These are phyloP conservation scores for Penicillium dipodomyicola DNA, from an alignment of 495 filamentous ascomycete genomes.

Conservation along the genomic window DNA sequence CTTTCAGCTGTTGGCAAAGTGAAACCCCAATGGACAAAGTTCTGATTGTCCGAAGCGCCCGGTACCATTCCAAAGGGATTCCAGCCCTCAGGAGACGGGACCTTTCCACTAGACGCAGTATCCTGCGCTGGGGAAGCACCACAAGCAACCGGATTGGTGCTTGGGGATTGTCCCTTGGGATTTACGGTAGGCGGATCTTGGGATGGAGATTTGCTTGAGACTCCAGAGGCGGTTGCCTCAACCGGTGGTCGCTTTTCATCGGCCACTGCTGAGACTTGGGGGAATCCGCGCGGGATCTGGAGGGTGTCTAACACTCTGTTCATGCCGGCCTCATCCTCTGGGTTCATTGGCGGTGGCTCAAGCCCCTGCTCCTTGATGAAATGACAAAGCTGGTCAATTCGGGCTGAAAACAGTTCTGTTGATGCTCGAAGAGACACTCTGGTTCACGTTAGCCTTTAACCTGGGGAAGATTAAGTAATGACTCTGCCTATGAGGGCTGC, in stretches of 20 bases:
- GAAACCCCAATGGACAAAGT: conserved; percentile 39
- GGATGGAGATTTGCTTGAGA: conserved; percentile 15
- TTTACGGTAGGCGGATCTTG: conserved; percentile 18
- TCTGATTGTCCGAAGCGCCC: conserved; percentile 25
- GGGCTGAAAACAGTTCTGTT: conserved; percentile 47
- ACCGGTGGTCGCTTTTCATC: conserved; percentile 2
- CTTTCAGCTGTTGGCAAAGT: conserved; percentile 45
- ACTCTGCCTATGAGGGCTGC: background rate
- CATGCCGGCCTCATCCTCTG: conserved; percentile 46
- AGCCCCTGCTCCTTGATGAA: conserved; percentile 47
- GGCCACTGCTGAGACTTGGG: conserved; percentile 10
- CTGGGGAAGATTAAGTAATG: background rate
- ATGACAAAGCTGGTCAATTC: conserved; percentile 47
- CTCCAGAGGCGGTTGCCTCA: background rate
- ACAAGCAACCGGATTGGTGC: conserved; percentile 7
- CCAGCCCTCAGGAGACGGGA: conserved; percentile 22
- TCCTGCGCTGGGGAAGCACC: conserved; percentile 19
- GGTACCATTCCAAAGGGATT: conserved; percentile 29
- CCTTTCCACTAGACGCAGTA: conserved; percentile 14
- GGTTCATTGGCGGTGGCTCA: conserved; percentile 41
- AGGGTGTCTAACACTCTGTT: conserved; percentile 46
- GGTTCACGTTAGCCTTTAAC: conserved; percentile 9
- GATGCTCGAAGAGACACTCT: conserved; percentile 50
- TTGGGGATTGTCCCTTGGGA: conserved; percentile 17
- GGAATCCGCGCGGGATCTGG: conserved; percentile 37